phyloP scores from a whole-genome alignment of 2,329 filamentous ascomycete genomes.

The Penicillium crustosum region DNA sequence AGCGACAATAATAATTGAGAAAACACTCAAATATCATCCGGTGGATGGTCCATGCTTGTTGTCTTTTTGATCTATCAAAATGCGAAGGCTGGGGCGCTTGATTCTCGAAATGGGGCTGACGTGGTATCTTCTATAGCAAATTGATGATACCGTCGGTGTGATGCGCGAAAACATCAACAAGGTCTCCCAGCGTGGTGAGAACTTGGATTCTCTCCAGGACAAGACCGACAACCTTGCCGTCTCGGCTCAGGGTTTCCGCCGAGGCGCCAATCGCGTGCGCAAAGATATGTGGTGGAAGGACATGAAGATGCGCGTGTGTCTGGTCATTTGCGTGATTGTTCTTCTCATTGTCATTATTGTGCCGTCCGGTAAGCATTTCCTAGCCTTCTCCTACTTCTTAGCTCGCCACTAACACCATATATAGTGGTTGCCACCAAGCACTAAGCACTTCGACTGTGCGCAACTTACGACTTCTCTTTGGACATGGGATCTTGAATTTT shows the following conservation, averaged over 20 bases:
- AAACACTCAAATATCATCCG: background rate
- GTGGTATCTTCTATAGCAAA: constrained; percentile 67
- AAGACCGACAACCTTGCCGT: constrained; percentile 91
- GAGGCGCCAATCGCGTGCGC: constrained; percentile 92
- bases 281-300: constrained; percentile 99
- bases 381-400: too few species aligned
- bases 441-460: constrained; percentile 34
- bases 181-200: constrained; percentile 87
- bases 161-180: constrained; percentile 99
- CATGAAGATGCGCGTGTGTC: constrained; percentile 99
- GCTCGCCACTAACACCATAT: constrained; percentile 17
- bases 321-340: constrained; percentile 86
- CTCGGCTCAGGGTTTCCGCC: constrained; percentile 92
- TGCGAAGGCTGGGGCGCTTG: background rate
- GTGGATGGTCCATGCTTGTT: background rate
- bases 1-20: background rate
- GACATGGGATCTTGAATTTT: constrained; percentile 34
- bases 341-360: constrained; percentile 93
- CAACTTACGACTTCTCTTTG: constrained; percentile 32
- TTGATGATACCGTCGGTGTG: constrained; percentile 89
- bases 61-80: background rate
- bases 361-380: constrained; percentile 65
- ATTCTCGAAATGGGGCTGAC: constrained; percentile 21
- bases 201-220: constrained; percentile 82
- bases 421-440: constrained; percentile 47